Percentiles rank a stretch among this genome's conserved stretches.
Conservation (phyloP, 805 yeast species). For the Hanseniaspora nectarophila region DNA sequence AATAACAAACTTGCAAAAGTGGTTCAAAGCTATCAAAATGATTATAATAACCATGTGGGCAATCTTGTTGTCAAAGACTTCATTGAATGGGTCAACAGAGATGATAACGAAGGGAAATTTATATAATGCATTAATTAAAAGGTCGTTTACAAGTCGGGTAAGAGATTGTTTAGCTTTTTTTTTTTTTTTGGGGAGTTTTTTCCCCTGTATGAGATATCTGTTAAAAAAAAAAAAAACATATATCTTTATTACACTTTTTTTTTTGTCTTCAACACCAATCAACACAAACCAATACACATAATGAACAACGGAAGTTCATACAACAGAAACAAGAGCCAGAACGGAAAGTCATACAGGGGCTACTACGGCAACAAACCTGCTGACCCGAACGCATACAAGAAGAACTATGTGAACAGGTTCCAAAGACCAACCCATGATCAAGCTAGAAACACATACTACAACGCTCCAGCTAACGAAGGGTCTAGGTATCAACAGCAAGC, state of each 20-base stretch:
- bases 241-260: no score
- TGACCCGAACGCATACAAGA: not conserved
- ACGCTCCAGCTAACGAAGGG: no score
- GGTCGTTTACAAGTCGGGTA: no score
- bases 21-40: not conserved
- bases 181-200: no score
- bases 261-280: not conserved
- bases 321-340: not conserved
- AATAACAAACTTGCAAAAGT: not conserved
- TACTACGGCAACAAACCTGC: not conserved
- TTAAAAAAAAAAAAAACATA: no score
- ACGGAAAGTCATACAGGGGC: not conserved
- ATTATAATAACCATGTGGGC: constrained; percentile 5
- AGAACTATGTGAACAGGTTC: not conserved
- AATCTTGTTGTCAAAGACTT: constrained; percentile 3
- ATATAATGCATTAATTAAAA: no score
- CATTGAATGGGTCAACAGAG: not conserved
- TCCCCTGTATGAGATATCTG: no score
- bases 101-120: not conserved
- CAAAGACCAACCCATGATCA: not conserved
- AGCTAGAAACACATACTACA: not conserved
- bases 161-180: no score
- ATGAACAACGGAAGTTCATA: constrained; percentile 1
- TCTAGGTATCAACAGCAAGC: not conserved
- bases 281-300: not conserved